These are phyloP conservation scores for Penicillium verrucosum DNA, from an alignment of 2,329 filamentous ascomycete species.

Conservation along the genomic window DNA sequence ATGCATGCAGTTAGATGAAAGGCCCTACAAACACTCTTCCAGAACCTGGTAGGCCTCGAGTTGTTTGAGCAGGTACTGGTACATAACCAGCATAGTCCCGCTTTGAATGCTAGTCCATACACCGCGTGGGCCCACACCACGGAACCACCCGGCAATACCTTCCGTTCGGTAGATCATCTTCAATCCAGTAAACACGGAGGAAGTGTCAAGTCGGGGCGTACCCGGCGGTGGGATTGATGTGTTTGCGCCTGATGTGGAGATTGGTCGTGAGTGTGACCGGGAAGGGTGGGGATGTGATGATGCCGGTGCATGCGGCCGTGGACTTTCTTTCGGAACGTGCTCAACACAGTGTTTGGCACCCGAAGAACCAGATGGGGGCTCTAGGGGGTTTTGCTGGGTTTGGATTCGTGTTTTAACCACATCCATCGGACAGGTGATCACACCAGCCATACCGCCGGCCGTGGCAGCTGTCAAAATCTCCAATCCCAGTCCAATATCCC, in stretches of 20 bases:
- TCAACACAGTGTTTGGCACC: slow-evolving; percentile 29
- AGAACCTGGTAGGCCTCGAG: slow-evolving; percentile 57
- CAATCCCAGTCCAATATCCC: slow-evolving; percentile 78
- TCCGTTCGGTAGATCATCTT: slow-evolving; percentile 86
- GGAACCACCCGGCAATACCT: slow-evolving; percentile 85
- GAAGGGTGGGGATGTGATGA: slow-evolving; percentile 24
- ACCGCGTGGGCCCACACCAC: slow-evolving; percentile 84
- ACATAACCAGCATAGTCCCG: slow-evolving; percentile 92
- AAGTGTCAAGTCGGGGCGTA: slow-evolving; percentile 78
- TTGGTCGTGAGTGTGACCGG: slow-evolving; percentile 62
- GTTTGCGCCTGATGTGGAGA: slow-evolving; percentile 86
- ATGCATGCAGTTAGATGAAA: slow-evolving; percentile 12
- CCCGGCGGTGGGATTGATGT: slow-evolving; percentile 78
- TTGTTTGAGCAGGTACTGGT: slow-evolving; percentile 79
- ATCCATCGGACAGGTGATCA: slow-evolving; percentile 92
- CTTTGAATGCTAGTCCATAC: slow-evolving; percentile 98
- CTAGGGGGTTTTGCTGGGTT: slow-evolving; percentile 69
- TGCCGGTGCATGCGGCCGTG: slow-evolving; percentile 24
- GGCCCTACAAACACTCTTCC: slow-evolving; percentile 23
- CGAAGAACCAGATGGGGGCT: slow-evolving; percentile 26
- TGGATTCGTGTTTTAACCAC: slow-evolving; percentile 97
- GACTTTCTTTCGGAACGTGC: slow-evolving; percentile 29
- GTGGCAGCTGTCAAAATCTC: slow-evolving; percentile 87
- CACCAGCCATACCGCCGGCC: slow-evolving; percentile 87
- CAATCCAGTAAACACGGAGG: slow-evolving; percentile 80